Evolutionary conservation across 352 stramenopile species (phyloP).

Genomic region (Elongisporangium prolatum): DNA sequence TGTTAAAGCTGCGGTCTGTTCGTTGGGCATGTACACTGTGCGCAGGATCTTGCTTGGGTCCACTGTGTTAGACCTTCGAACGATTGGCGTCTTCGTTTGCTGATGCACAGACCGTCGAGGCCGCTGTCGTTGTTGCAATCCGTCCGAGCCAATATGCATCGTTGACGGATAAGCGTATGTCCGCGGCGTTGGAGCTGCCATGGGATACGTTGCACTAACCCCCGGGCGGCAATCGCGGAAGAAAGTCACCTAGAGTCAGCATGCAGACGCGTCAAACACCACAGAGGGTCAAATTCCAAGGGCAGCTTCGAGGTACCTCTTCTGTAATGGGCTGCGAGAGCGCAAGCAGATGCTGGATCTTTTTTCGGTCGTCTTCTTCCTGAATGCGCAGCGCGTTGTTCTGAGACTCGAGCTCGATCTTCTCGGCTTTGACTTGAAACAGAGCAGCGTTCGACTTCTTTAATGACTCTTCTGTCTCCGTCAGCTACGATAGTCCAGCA

Average conservation of each 20-base stretch:
- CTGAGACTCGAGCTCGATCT: slow-evolving; percentile 57
- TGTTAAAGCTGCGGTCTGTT: slow-evolving; percentile 45
- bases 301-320: no score
- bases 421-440: slow-evolving; percentile 58
- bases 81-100: background rate
- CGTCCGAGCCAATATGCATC: slow-evolving; percentile 64
- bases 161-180: slow-evolving; percentile 66
- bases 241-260: slow-evolving; percentile 52
- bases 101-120: background rate
- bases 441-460: slow-evolving; percentile 48
- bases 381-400: slow-evolving; percentile 70
- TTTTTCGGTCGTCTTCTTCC: slow-evolving; percentile 64
- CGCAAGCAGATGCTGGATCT: slow-evolving; percentile 78
- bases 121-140: slow-evolving; percentile 17
- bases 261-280: slow-evolving; percentile 1
- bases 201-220: slow-evolving; percentile 44
- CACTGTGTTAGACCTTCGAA: background rate
- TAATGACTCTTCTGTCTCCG: slow-evolving; percentile 52
- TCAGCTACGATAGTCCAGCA: slow-evolving; percentile 25
- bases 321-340: slow-evolving; percentile 81
- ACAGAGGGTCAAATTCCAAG: no score
- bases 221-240: slow-evolving; percentile 65
- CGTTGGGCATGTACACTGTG: slow-evolving; percentile 77
- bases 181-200: slow-evolving; percentile 17
- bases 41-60: slow-evolving; percentile 42